Conservation (phyloP, 306 rosid species). For the Vicia faba region DNA sequence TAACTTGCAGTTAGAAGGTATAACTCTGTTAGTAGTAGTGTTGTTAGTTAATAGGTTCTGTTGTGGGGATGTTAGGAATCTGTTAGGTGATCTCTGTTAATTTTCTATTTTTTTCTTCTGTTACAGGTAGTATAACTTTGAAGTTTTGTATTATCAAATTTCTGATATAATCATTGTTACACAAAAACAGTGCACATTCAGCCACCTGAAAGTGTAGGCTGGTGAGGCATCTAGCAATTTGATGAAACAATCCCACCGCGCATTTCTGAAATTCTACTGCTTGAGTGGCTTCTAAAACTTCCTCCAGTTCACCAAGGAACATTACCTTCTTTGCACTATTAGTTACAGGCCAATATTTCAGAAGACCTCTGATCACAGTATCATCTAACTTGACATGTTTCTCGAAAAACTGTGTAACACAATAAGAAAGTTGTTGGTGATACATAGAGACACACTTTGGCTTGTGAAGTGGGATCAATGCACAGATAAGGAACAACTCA, state of each 20-base stretch:
- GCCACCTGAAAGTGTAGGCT: too few relatives aligned
- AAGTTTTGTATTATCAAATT: slow-evolving; percentile 59
- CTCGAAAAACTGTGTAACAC: slow-evolving; percentile 60
- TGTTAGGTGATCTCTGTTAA: too few relatives aligned
- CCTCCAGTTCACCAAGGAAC: slow-evolving; percentile 37
- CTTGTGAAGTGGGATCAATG: too few relatives aligned
- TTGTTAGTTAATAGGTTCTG: too few relatives aligned
- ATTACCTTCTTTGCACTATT: slow-evolving; percentile 38
- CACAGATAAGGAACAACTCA: slow-evolving; percentile 59
- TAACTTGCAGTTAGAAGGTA: too few relatives aligned
- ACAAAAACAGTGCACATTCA: slow-evolving; percentile 63
- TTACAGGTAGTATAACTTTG: too few relatives aligned
- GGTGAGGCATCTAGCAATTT: too few relatives aligned
- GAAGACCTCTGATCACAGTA: slow-evolving; percentile 59
- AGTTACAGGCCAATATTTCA: slow-evolving; percentile 61
- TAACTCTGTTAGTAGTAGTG: too few relatives aligned
- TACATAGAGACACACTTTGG: too few relatives aligned
- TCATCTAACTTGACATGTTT: slow-evolving; percentile 59
- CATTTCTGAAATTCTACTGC: slow-evolving; percentile 52
- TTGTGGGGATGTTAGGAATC: too few relatives aligned
- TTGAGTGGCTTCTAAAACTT: slow-evolving; percentile 39
- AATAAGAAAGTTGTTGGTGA: slow-evolving; percentile 64
- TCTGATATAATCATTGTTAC: slow-evolving; percentile 68
- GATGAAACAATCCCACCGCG: slow-evolving; percentile 48
- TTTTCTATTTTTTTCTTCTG: too few relatives aligned